These are phyloP conservation scores for Moesziomyces globuligerus DNA, from an alignment of 1,284 basidiomycete genomes.

Conservation along the genomic window DNA sequence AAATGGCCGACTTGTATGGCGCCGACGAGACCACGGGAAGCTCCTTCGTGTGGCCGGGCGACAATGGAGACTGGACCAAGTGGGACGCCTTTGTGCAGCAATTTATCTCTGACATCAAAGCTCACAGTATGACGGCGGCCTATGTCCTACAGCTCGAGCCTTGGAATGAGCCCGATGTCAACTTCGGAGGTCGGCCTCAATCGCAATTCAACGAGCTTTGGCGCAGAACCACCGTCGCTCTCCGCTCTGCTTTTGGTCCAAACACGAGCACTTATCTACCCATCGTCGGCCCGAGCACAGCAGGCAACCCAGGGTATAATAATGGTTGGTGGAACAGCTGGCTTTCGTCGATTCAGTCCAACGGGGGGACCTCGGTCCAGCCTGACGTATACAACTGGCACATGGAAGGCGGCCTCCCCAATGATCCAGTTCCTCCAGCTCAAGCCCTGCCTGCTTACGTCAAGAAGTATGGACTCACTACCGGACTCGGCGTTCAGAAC, in stretches of 20 bases:
- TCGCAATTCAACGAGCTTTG: conserved; percentile 21
- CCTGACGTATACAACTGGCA: conserved; percentile 30
- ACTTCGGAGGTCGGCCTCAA: conserved; percentile 14
- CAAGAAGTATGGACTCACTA: conserved; percentile 13
- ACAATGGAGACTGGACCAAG: conserved; percentile 26
- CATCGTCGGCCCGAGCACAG: conserved; percentile 16
- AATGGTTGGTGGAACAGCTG: conserved; percentile 28
- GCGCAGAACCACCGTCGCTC: conserved; percentile 12
- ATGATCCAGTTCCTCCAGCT: conserved; percentile 23
- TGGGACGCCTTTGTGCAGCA: conserved; percentile 27
- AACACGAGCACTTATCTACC: conserved; percentile 6
- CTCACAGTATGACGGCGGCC: conserved; percentile 13
- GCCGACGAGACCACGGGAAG: conserved; percentile 14
- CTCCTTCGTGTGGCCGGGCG: conserved; percentile 17
- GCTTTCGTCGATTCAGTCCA: conserved; percentile 16
- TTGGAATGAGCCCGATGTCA: conserved; percentile 24
- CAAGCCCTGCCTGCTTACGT: conserved; percentile 18
- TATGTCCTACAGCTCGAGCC: conserved; percentile 19
- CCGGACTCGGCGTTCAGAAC: conserved; percentile 24
- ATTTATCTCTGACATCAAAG: conserved; percentile 14
- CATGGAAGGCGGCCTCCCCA: conserved; percentile 21
- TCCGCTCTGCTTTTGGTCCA: conserved; percentile 10
- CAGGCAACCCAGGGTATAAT: conserved; percentile 9
- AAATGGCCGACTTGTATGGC: conserved; percentile 25
- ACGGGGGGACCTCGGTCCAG: conserved; percentile 10